A percentile compares a stretch with the other conserved stretches of the same genome.
These are phyloP conservation scores for Pythium chondricola DNA, from an alignment of 352 stramenopile genomes.

Conservation along the genomic window DNA sequence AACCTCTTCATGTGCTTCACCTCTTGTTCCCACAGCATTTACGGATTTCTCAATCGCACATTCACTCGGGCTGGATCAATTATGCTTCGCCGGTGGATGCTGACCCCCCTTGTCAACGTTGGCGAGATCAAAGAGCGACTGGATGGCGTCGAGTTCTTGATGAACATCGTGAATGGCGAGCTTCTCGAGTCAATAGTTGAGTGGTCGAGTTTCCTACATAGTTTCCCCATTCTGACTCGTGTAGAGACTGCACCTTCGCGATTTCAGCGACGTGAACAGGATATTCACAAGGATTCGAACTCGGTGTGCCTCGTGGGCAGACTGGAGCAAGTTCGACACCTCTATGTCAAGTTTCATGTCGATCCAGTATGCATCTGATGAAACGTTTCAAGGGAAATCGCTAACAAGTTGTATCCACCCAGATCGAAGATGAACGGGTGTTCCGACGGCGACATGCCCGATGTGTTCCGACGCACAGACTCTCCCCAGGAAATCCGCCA, in stretches of 20 bases:
- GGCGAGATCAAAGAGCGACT: conserved; percentile 47
- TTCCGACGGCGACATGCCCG: too few species aligned
- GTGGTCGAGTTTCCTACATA: too few species aligned
- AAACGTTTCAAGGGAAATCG: too few species aligned
- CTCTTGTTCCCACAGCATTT: conserved; percentile 31
- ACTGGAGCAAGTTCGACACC: conserved; percentile 59
- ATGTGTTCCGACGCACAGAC: too few species aligned
- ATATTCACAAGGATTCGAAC: conserved; percentile 61
- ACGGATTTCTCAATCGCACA: conserved; percentile 73
- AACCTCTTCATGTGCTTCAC: too few species aligned
- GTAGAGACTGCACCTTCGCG: conserved; percentile 50
- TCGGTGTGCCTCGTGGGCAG: conserved; percentile 49
- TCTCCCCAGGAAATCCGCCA: too few species aligned
- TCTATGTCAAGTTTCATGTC: conserved; percentile 57
- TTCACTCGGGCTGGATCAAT: conserved; percentile 57
- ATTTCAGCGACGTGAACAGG: conserved; percentile 54
- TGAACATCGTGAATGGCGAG: conserved; percentile 40
- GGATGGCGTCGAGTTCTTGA: conserved; percentile 56
- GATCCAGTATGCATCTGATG: conserved; percentile 39
- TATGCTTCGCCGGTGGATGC: conserved; percentile 74
- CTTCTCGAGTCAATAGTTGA: conserved; percentile 55
- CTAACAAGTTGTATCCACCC: too few species aligned
- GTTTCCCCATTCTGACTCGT: too few species aligned
- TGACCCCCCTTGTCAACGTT: conserved; percentile 52
- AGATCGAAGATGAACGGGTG: too few species aligned